Evolutionary conservation across 1,284 basidiomycete genomes (phyloP).

Genomic region (Afroboletus lepidellus): DNA sequence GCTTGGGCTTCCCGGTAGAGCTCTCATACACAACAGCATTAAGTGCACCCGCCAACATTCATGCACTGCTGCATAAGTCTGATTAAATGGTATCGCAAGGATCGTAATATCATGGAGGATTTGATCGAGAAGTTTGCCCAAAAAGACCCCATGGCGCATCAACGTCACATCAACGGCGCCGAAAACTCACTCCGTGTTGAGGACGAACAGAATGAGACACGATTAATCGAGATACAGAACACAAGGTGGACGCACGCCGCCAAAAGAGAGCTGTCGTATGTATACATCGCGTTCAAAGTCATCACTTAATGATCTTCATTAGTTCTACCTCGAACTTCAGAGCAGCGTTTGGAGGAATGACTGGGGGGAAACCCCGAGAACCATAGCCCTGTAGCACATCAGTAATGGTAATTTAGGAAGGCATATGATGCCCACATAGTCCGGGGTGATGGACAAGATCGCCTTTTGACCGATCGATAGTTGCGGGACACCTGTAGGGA

Average conservation of each 20-base stretch:
- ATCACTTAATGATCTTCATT: constrained; percentile 58
- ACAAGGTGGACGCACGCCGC: constrained; percentile 21
- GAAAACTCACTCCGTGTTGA: constrained; percentile 1
- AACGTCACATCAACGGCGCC: not conserved
- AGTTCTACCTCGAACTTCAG: constrained; percentile 84
- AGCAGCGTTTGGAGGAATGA: constrained; percentile 77
- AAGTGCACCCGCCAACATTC: too few species aligned
- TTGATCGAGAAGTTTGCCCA: too few species aligned
- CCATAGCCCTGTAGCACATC: constrained; percentile 59
- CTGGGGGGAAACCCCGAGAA: constrained; percentile 70
- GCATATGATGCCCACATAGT: constrained; percentile 54
- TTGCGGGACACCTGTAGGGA: constrained; percentile 61
- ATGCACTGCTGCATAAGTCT: too few species aligned
- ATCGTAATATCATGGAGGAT: not conserved
- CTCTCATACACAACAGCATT: too few species aligned
- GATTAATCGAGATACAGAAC: constrained; percentile 21
- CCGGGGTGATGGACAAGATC: constrained; percentile 59
- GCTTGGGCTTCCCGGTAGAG: too few species aligned
- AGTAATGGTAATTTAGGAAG: not conserved
- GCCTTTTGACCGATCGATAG: constrained; percentile 81
- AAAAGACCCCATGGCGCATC: not conserved
- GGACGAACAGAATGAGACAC: constrained; percentile 5
- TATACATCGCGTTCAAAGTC: constrained; percentile 19
- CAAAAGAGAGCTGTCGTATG: constrained; percentile 18
- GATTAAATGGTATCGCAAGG: too few species aligned